Base-by-base conservation (phyloP, 2,329 filamentous ascomycete genomes). In the Nemania abortiva region DNA sequence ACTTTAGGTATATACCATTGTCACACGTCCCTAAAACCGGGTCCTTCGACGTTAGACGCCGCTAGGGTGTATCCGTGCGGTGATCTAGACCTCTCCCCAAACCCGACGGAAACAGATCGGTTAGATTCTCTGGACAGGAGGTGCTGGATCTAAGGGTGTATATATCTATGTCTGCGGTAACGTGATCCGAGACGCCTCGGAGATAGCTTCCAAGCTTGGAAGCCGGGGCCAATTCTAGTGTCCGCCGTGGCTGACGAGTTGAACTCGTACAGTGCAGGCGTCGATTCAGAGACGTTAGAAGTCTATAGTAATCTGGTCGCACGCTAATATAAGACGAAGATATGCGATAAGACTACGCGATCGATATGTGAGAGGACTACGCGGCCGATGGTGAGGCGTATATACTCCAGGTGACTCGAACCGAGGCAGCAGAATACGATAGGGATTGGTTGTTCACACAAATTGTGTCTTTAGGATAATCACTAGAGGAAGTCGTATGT, bases 171-270 rank as follows among this genome's bases (percentile, higher is more conserved):
- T 50, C 47, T 10, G 2, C 47, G 10, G 47, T 13, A 24, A 11
- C 20, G 2, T 52, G 24, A 52, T 27, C 49, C 49, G 49, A 52
- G 24, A 29, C 24, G 49, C 24, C 49, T 52, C 49, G 49, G 49
- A 52, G 11, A 52, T 52, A 9, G 49, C 24, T 52, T 10, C 49
- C 49, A 24, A 52, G 49, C 22, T 52, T 52, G 49, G 49, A 50
- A 50, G 10, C 20, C 24, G 13, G 47, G 24, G 24, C 49, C 24
- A 52, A 18, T 6, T 18, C 42, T 47, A 47, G 42, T 18, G 42
- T 18, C 42, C 15, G 42, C 42, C 42, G 18, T 47, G 18, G 42
- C 18, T 47, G n/a, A 47, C 42, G n/a, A 47, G 15, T 47, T 37
- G 6, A n/a, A n/a, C n/a, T n/a, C n/a, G n/a, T 9, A 37, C 7